Evolutionary conservation across 352 stramenopile species (phyloP).

Genomic region (Pythium biforme): DNA sequence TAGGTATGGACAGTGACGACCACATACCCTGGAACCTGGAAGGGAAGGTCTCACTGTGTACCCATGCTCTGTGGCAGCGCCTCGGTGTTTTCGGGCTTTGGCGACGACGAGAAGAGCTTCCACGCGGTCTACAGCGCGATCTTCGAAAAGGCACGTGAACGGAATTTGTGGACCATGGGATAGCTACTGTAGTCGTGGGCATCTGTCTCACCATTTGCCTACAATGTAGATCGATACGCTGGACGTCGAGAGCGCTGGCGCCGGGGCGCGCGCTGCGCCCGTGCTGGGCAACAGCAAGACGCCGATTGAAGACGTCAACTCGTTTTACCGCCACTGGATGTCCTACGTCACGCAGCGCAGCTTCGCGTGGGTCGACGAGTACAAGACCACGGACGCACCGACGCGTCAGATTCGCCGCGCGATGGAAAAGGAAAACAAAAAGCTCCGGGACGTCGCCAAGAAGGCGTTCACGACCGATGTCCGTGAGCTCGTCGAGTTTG

Average conservation of each 20-base stretch:
- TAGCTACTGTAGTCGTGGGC: too few relatives aligned
- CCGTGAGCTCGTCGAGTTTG: conserved; percentile 80
- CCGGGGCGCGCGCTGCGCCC: conserved; percentile 30
- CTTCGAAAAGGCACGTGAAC: conserved; percentile 50
- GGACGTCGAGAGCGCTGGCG: conserved; percentile 37
- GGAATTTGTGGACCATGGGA: too few relatives aligned
- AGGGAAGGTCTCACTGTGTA: neutral
- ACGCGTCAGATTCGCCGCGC: conserved; percentile 71
- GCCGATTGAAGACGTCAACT: conserved; percentile 49
- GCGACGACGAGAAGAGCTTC: conserved; percentile 70
- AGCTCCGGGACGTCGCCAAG: conserved; percentile 73
- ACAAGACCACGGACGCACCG: conserved; percentile 78
- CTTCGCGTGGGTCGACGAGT: conserved; percentile 82
- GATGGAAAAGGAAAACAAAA: conserved; percentile 90
- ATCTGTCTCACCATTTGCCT: too few relatives aligned
- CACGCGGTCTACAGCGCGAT: conserved; percentile 72
- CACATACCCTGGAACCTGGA: neutral
- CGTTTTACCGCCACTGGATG: conserved; percentile 82
- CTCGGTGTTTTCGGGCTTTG: conserved; percentile 77
- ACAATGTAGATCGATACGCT: conserved; percentile 70
- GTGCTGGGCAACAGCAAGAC: conserved; percentile 44
- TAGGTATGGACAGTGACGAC: too few relatives aligned
- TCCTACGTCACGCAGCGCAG: conserved; percentile 69
- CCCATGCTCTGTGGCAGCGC: conserved; percentile 30
- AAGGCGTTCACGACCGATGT: conserved; percentile 80